These are phyloP conservation scores for Cryptococcus sp. DNA, from an alignment of 1,284 basidiomycete genomes.

Conservation along the genomic window DNA sequence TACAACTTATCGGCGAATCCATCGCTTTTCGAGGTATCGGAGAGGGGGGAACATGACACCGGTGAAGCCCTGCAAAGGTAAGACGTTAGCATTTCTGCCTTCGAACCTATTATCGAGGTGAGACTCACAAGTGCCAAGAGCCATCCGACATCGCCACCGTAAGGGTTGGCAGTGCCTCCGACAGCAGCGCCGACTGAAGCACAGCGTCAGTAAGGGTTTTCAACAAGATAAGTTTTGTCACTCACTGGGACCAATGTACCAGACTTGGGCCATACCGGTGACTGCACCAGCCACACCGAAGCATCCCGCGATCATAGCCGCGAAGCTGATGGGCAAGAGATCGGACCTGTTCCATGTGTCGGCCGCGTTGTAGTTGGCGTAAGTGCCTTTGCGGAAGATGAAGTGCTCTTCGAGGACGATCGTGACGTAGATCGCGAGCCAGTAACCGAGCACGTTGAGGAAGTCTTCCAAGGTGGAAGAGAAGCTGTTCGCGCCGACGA, in stretches of 20 bases:
- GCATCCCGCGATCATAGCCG: constrained; percentile 27
- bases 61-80: constrained; percentile 31
- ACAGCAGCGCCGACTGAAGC: constrained; percentile 22
- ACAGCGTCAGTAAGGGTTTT: background rate
- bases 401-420: constrained; percentile 52
- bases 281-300: constrained; percentile 41
- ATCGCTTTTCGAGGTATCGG: constrained; percentile 41
- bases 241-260: constrained; percentile 43
- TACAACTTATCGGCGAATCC: constrained; percentile 5
- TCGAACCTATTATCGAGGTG: background rate
- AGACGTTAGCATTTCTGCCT: background rate
- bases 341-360: constrained; percentile 39
- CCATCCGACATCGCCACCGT: constrained; percentile 43
- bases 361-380: constrained; percentile 42
- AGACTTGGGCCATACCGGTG: constrained; percentile 46
- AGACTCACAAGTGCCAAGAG: constrained; percentile 11
- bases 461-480: constrained; percentile 43
- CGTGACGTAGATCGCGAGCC: constrained; percentile 49
- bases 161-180: constrained; percentile 24
- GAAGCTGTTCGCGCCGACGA: constrained; percentile 50
- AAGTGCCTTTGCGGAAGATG: constrained; percentile 50
- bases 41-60: constrained; percentile 43
- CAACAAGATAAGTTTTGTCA: background rate
- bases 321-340: constrained; percentile 34
- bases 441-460: constrained; percentile 47